These are phyloP conservation scores for Pythium phragmitis DNA, from an alignment of 352 stramenopile species.

Conservation along the genomic window DNA sequence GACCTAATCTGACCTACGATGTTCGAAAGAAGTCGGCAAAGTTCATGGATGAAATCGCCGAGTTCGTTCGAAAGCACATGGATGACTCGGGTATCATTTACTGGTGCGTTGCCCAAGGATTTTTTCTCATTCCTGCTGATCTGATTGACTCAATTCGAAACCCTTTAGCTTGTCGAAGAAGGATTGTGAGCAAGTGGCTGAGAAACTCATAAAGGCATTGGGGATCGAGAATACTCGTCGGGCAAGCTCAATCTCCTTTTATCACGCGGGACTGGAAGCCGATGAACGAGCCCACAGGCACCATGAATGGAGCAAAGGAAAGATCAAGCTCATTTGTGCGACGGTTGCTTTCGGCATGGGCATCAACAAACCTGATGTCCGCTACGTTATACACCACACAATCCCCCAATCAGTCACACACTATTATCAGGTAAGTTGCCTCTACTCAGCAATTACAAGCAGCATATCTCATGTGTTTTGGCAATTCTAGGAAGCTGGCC, in stretches of 20 bases:
- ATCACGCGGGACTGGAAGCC: slow-evolving; percentile 76
- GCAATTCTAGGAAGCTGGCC: slow-evolving; percentile 67
- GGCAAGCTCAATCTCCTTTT: slow-evolving; percentile 77
- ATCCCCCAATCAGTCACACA: slow-evolving; percentile 88
- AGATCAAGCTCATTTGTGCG: slow-evolving; percentile 88
- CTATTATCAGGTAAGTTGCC: slow-evolving; percentile 77
- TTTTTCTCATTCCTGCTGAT: not conserved
- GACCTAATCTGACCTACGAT: slow-evolving; percentile 84
- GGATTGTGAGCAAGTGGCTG: slow-evolving; percentile 79
- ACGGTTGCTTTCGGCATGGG: slow-evolving; percentile 89
- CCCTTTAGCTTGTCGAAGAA: slow-evolving; percentile 83
- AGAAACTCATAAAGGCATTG: slow-evolving; percentile 78
- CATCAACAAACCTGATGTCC: slow-evolving; percentile 88
- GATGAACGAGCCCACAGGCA: slow-evolving; percentile 76
- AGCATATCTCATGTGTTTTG: not conserved
- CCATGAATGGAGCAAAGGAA: slow-evolving; percentile 88
- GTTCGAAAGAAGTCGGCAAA: slow-evolving; percentile 77
- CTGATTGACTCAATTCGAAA: not conserved
- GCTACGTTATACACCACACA: slow-evolving; percentile 89
- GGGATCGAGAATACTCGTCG: slow-evolving; percentile 72
- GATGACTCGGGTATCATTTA: slow-evolving; percentile 90
- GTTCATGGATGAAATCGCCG: slow-evolving; percentile 77
- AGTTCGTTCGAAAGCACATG: slow-evolving; percentile 78
- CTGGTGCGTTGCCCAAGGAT: slow-evolving; percentile 37
- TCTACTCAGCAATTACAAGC: not conserved